Evolutionary conservation across 2,329 filamentous ascomycete genomes (phyloP), one percentile per base, ranked within the genome.

Genomic region (Emmonsia crescens): DNA sequence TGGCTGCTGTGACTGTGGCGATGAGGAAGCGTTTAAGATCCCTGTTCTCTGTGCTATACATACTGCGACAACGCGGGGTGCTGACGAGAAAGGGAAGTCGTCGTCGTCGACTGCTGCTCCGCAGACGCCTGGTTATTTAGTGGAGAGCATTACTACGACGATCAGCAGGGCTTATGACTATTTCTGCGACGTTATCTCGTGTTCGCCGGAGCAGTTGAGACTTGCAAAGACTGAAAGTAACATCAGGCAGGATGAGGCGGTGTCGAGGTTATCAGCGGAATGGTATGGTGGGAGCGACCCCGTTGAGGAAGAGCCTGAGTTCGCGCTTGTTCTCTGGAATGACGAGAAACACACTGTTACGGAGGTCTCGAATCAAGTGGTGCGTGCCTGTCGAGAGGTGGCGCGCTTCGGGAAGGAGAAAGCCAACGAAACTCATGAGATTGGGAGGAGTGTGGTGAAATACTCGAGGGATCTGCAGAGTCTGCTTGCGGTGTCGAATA

Each of bases 311-410:
- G 82, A 87, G 29, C 84, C 84, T 14, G 90, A 96, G 68, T 99
- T 88, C 73, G 88, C 89, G 5, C 78, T 99, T 52, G 79, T 96
- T 19, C 79, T 99, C 5, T 99, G 94, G 94, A 99, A 99, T 68
- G 94, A 99, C 66, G 94, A 99, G 77, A 99, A 99, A 75, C 94
- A 99, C 73, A 99, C 94, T 0, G 87, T 97, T 51, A 84, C 86
- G 55, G 94, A 99, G 72, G 93, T 99, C 5, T 83, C 87, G 67
- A 86, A 95, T 62, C 93, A 97, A 73, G 90, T 99, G 27, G 89
- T 90, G 2, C 84, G 93, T 66, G 94, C 94, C 57, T 99, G 94
- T 78, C 85, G 83, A 64, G 87, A 89, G 66, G 83, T 85, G 6
- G 78, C 82, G 63, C 80, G 79, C 5, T 88, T 90, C 64, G 93